These are phyloP conservation scores for Ogataea hybrid DNA, from an alignment of 1,139 yeast genomes.

Conservation along the genomic window DNA sequence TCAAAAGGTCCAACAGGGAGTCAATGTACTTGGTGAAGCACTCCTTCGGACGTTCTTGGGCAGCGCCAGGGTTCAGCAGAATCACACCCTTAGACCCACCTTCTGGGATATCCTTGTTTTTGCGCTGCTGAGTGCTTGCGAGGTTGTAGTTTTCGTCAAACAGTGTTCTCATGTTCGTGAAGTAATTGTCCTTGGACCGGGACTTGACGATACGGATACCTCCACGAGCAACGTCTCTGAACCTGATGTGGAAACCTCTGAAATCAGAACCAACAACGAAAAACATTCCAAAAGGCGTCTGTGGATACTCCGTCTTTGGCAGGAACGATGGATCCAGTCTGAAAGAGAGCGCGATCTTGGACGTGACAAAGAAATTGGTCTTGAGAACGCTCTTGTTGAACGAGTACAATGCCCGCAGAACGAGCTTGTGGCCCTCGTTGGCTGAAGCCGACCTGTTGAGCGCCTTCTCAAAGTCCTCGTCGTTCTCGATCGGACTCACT, in stretches of 20 bases:
- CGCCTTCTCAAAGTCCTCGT: conserved; percentile 69
- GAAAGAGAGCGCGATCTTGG: conserved; percentile 94
- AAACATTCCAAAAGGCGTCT: conserved; percentile 91
- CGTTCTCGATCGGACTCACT: conserved; percentile 71
- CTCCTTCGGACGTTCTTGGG: conserved; percentile 79
- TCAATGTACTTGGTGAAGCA: conserved; percentile 94
- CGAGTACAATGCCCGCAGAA: conserved; percentile 75
- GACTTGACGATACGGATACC: conserved; percentile 96
- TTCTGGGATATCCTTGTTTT: conserved; percentile 97
- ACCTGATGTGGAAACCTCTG: conserved; percentile 96
- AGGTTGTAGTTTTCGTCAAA: conserved; percentile 96
- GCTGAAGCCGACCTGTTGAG: conserved; percentile 74
- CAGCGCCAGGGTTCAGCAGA: conserved; percentile 73
- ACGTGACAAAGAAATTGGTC: conserved; percentile 91
- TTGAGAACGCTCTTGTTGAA: conserved; percentile 87
- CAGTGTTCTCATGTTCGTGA: conserved; percentile 79
- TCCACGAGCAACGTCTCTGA: conserved; percentile 97
- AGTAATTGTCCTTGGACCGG: conserved; percentile 81
- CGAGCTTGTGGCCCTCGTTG: conserved; percentile 76
- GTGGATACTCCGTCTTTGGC: conserved; percentile 85
- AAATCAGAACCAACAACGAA: conserved; percentile 95
- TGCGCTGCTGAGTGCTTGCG: conserved; percentile 95
- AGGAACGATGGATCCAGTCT: conserved; percentile 84
- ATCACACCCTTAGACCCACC: conserved; percentile 99
- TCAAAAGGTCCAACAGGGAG: conserved; percentile 80